phyloP scores from a whole-genome alignment of 495 filamentous ascomycete species.

The Neurospora tetrasperma region DNA sequence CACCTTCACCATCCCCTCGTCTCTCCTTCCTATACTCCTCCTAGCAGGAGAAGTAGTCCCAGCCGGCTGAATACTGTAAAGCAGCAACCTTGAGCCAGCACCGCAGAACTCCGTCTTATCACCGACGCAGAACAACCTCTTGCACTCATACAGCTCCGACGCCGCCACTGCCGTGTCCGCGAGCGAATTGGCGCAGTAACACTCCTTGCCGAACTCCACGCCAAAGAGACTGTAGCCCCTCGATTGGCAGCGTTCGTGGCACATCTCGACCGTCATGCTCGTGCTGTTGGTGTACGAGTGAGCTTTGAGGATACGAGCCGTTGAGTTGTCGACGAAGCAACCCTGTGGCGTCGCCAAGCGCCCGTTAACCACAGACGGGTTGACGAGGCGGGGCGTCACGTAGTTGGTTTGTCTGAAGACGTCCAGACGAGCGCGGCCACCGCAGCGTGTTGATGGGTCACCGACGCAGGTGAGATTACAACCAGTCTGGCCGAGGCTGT shows the following conservation, averaged over 20 bases:
- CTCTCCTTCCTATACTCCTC: neutral
- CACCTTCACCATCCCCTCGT: neutral
- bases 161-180: neutral
- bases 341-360: neutral
- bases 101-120: conserved; percentile 21
- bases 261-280: conserved; percentile 23
- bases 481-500: conserved; percentile 11
- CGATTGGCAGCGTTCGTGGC: conserved; percentile 19
- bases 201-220: conserved; percentile 21
- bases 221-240: conserved; percentile 15
- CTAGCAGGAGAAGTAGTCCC: neutral
- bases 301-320: conserved; percentile 1
- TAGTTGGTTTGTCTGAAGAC: conserved; percentile 14
- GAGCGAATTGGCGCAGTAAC: conserved; percentile 19
- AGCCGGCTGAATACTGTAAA: conserved; percentile 7
- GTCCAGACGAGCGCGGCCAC: conserved; percentile 18
- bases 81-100: conserved; percentile 7
- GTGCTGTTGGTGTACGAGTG: conserved; percentile 5
- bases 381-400: conserved; percentile 3
- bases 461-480: conserved; percentile 26
- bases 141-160: conserved; percentile 13
- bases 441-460: conserved; percentile 10
- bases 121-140: conserved; percentile 17
- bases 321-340: conserved; percentile 3
- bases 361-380: neutral